These are phyloP conservation scores for Phytophthora nicotianae DNA, from an alignment of 352 stramenopile genomes.

Conservation along the genomic window DNA sequence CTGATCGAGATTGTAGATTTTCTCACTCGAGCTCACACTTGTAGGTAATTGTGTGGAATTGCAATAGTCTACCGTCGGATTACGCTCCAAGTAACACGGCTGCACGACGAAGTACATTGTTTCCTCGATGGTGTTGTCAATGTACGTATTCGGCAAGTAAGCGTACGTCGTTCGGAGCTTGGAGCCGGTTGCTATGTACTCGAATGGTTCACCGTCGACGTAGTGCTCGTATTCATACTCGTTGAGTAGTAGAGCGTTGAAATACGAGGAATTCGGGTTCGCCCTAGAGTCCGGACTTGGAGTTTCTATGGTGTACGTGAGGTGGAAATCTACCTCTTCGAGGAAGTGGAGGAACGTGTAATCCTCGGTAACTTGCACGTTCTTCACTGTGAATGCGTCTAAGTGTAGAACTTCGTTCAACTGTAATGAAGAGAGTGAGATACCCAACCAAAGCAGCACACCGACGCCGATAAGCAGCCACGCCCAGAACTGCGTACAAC, in stretches of 20 bases:
- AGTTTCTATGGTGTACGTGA: slow-evolving; percentile 57
- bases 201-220: slow-evolving; percentile 47
- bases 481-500: slow-evolving; percentile 40
- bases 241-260: slow-evolving; percentile 61
- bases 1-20: slow-evolving; percentile 55
- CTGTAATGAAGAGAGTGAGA: slow-evolving; percentile 41
- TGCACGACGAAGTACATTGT: slow-evolving; percentile 72
- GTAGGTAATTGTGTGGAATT: slow-evolving; percentile 39
- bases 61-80: slow-evolving; percentile 45
- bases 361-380: slow-evolving; percentile 57
- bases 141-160: slow-evolving; percentile 46
- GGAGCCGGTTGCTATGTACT: slow-evolving; percentile 42
- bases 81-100: slow-evolving; percentile 44
- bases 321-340: slow-evolving; percentile 63
- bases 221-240: slow-evolving; percentile 65
- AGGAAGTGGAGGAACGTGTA: slow-evolving; percentile 66
- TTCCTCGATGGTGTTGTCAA: slow-evolving; percentile 53
- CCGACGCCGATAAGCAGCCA: slow-evolving; percentile 43
- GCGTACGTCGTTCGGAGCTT: slow-evolving; percentile 57
- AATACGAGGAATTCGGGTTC: slow-evolving; percentile 36
- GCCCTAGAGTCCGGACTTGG: slow-evolving; percentile 11
- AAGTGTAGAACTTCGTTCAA: slow-evolving; percentile 72
- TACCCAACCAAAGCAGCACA: slow-evolving; percentile 34
- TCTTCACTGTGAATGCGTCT: slow-evolving; percentile 57
- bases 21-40: slow-evolving; percentile 36